Evolutionary conservation across 768 basidiomycete species (phyloP).

Genomic region (Pulveroboletus frians): DNA sequence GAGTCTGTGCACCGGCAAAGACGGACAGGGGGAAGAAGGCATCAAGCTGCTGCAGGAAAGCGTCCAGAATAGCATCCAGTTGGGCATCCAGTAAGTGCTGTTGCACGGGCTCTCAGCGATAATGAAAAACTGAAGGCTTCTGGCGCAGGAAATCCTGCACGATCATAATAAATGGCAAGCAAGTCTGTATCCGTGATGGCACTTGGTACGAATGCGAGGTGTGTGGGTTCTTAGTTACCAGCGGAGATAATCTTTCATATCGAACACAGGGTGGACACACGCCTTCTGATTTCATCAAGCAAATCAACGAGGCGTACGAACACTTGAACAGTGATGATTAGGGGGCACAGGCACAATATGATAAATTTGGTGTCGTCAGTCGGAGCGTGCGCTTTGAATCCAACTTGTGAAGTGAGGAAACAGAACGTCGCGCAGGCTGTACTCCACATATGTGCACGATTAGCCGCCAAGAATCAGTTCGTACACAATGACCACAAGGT

Average conservation of each 20-base stretch:
- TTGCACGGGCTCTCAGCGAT: background rate
- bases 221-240: conserved; percentile 23
- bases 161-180: conserved; percentile 62
- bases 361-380: conserved; percentile 8
- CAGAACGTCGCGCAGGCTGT: conserved; percentile 9
- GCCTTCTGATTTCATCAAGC: conserved; percentile 65
- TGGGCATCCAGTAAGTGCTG: conserved; percentile 53
- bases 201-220: conserved; percentile 80
- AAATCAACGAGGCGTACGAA: conserved; percentile 72
- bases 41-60: conserved; percentile 60
- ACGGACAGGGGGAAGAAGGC: conserved; percentile 61
- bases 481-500: conserved; percentile 82
- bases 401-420: conserved; percentile 13
- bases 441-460: conserved; percentile 19
- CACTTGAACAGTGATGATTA: conserved; percentile 45
- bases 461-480: conserved; percentile 66
- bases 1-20: conserved; percentile 54
- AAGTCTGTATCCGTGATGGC: conserved; percentile 72
- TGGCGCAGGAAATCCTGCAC: conserved; percentile 76
- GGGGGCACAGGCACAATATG: conserved; percentile 9
- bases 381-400: conserved; percentile 4
- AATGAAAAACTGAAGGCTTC: conserved; percentile 6
- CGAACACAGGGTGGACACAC: conserved; percentile 63
- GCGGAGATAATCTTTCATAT: conserved; percentile 25
- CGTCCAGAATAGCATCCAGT: conserved; percentile 36